These are phyloP conservation scores for Eremochloa ophiuroides DNA, from an alignment of 176 grass and related monocot species.

Conservation along the genomic window DNA sequence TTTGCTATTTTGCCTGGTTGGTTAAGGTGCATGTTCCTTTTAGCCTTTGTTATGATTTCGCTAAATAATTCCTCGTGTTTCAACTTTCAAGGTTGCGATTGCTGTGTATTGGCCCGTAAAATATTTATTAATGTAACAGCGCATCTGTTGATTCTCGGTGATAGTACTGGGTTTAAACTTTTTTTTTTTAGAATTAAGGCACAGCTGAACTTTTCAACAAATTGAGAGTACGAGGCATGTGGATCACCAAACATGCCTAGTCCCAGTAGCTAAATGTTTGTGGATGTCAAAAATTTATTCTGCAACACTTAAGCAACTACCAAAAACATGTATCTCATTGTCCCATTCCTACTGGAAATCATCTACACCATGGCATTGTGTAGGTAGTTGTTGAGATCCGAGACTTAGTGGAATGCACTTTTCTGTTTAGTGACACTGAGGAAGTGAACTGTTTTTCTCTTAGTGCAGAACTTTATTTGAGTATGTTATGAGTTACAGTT, in stretches of 20 bases:
- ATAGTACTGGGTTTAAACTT: neutral
- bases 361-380: neutral
- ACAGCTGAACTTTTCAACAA: neutral
- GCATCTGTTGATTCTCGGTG: neutral
- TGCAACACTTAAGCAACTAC: neutral
- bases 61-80: neutral
- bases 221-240: neutral
- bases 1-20: neutral
- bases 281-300: neutral
- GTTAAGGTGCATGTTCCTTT: neutral
- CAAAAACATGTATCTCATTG: neutral
- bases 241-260: neutral
- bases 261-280: neutral
- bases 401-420: neutral
- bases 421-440: neutral
- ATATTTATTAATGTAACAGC: neutral
- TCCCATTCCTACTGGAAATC: neutral
- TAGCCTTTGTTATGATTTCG: neutral
- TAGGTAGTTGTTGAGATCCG: neutral
- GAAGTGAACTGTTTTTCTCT: neutral
- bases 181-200: conserved; percentile 3
- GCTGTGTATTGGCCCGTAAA: neutral
- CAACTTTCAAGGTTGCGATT: neutral
- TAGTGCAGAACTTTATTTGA: neutral
- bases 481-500: neutral